Evolutionary conservation across 108 stramenopile species (phyloP).

Genomic region (Fistulifera solaris): DNA sequence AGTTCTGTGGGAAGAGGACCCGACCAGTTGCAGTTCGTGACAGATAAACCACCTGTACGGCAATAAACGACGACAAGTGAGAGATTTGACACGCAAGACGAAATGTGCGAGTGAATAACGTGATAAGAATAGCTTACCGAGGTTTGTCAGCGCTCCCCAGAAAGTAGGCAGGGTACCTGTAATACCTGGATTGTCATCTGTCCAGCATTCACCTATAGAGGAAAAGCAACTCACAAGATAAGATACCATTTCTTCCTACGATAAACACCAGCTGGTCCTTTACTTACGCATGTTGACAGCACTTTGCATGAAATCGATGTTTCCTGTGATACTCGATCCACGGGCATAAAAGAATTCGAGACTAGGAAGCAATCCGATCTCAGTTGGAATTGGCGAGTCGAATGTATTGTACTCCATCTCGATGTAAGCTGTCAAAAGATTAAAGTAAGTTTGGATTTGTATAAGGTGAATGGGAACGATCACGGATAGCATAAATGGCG

Average conservation of each 20-base stretch:
- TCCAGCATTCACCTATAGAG: not conserved
- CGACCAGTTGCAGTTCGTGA: not conserved
- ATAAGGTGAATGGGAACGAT: not conserved
- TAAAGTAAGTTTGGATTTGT: slow-evolving; percentile 11
- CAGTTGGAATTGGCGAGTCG: slow-evolving; percentile 24
- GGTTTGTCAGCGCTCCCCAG: not conserved
- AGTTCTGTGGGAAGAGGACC: not conserved
- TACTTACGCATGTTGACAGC: slow-evolving; percentile 1
- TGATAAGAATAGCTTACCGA: not conserved
- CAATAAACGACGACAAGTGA: too few species aligned
- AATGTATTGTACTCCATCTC: slow-evolving; percentile 25
- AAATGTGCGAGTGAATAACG: too few species aligned
- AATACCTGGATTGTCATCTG: not conserved
- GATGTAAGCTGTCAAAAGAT: slow-evolving; percentile 8
- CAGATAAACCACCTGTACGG: not conserved
- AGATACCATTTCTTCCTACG: too few species aligned
- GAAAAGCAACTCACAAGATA: not conserved
- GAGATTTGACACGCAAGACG: too few species aligned
- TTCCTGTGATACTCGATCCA: slow-evolving; percentile 1
- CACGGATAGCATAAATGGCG: not conserved
- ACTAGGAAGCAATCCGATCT: slow-evolving; percentile 15
- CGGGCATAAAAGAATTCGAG: slow-evolving; percentile 17
- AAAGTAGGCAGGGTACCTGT: slow-evolving; percentile 2
- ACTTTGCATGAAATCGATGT: slow-evolving; percentile 3
- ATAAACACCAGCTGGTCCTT: not conserved